phyloP scores from a whole-genome alignment of 108 stramenopile species.

The Chaetoceros muelleri region DNA sequence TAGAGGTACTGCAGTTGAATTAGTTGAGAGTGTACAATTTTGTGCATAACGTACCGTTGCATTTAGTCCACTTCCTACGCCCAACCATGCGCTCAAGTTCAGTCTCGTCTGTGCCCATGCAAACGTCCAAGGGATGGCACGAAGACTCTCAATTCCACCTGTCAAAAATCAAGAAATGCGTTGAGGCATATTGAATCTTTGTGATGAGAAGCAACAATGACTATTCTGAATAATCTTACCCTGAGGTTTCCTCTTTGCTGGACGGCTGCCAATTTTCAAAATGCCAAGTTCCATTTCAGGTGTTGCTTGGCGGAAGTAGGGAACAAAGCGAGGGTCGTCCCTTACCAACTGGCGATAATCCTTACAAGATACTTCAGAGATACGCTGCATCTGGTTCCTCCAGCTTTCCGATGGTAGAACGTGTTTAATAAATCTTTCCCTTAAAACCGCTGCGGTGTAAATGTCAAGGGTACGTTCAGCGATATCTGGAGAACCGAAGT shows the following conservation, averaged over 20 bases:
- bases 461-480: conserved; percentile 91
- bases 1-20: background rate
- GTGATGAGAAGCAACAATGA: too few species aligned
- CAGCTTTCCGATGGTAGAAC: conserved; percentile 60
- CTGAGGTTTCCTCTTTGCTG: conserved; percentile 90
- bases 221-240: too few species aligned
- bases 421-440: conserved; percentile 69
- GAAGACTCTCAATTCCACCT: conserved; percentile 91
- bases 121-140: conserved; percentile 98
- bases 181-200: too few species aligned
- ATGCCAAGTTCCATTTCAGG: conserved; percentile 88
- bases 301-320: conserved; percentile 95
- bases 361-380: conserved; percentile 65
- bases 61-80: conserved; percentile 81
- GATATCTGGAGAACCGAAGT: conserved; percentile 85
- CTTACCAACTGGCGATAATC: conserved; percentile 82
- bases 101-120: conserved; percentile 96
- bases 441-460: conserved; percentile 89
- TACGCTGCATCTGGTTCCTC: conserved; percentile 76
- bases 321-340: conserved; percentile 88
- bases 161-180: too few species aligned
- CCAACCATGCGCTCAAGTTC: conserved; percentile 95
- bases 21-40: background rate
- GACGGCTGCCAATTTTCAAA: conserved; percentile 91
- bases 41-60: conserved; percentile 22